Evolutionary conservation across 1,284 basidiomycete genomes (phyloP), one percentile per base, ranked within the genome.

Genomic region (Trichosporon sp.): DNA sequence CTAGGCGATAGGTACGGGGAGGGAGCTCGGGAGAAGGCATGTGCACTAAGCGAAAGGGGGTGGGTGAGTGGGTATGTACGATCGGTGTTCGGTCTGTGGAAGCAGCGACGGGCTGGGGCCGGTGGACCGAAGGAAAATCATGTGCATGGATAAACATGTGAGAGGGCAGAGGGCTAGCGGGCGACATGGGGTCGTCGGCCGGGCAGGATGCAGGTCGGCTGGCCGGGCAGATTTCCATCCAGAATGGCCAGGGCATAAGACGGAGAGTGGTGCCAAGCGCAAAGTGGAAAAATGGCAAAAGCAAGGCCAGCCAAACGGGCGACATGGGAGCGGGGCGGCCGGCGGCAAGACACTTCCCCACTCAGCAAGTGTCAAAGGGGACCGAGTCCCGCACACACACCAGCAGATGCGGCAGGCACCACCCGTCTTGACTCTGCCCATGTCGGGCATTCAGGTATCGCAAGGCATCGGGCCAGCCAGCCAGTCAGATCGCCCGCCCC

Each of bases 61-160:
- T 26, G 26, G 19, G 6, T 19, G 48, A 19, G 48, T 51, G 48
- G 48, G 48, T 51, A n/a, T 4, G n/a, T 21, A 51, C 14, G 48
- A 51, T 51, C 48, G 48, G 48, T 51, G 48, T 51, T 51, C 48
- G 48, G 48, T 51, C 48, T n/a, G 48, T 51, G 26, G 26, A 26
- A 26, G 26, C 16, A n/a, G n/a, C n/a, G 26, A 26, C 26, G 26
- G 26, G 48, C n/a, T 51, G 48, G 48, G 48, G 48, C 48, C 16
- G 8, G 48, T 51, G 48, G 48, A 14, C 48, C 48, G 19, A n/a
- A 51, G 48, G 48, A 51, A 51, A 51, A 51, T 19, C 48, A 51
- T 51, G 48, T 51, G 48, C 16, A 7, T 14, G 48, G 48, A n/a
- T 7, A 51, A n/a, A 46, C 11, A 12, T 46, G 43, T 19, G n/a